Base-by-base conservation (phyloP, 805 yeast genomes). In the Candida chauliodis region DNA sequence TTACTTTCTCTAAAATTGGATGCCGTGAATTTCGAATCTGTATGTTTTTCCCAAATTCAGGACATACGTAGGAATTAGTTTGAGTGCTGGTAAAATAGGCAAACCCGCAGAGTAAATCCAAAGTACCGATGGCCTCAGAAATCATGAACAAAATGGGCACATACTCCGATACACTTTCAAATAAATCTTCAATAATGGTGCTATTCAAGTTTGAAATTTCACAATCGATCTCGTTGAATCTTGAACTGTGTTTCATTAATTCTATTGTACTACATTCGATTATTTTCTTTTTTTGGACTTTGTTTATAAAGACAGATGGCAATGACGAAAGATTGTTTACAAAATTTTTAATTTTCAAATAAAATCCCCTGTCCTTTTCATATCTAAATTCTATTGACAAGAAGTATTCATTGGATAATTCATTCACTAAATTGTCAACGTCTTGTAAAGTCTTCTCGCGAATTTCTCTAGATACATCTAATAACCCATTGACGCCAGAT, bases 161-260 rank as follows among this genome's bases (percentile, higher is more conserved):
- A 22, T 37, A 42, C 5, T 37, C 37, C 3, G 25, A 4, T 18
- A 38, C 18, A 2, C 13, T 18, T 4, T 4, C 2, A 19, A 30
- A 26, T 14, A 42, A 36, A 13, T 52, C 51, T 16, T 61, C 63
- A 1, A 71, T 48, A 0, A 61, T 51, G 20, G 63, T 59, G 32
- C 71, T 75, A 34, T 76, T 70, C 37, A 71, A 56, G 3, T 63
- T 43, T 8, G 61, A 36, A 5, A 75, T 69, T 43, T 74, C 79
- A 9, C 56, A 48, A 14, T 61, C 49, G 1, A 69, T 56, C 29
- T 66, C 72, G 18, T 58, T 59, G 13, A 71, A 44, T 36, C 75
- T 53, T 2, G 63, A 51, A 41, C 73, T 73, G 1, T 27, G 40
- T 14, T 42, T 42, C 45, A 42, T 42, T 13, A 42, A 28, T 5